Conservation (phyloP, 768 basidiomycete species). For the Amanita rubescens region DNA sequence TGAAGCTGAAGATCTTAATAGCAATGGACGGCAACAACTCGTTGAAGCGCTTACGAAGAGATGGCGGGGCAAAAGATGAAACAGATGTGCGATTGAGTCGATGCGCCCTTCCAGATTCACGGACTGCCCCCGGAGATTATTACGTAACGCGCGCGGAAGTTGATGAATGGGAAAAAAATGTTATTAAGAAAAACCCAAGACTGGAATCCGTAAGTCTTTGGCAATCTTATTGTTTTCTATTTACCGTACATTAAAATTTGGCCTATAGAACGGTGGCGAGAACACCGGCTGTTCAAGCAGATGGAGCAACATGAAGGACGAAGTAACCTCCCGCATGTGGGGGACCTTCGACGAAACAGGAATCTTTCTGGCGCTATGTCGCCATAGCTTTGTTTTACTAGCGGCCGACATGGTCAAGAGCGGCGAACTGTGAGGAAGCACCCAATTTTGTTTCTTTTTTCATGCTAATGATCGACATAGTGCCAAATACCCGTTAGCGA, state of each 20-base stretch:
- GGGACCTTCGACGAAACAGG: constrained; percentile 22
- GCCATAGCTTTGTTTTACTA: constrained; percentile 18
- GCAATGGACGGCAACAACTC: constrained; percentile 25
- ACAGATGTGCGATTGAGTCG: neutral
- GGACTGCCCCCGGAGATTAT: constrained; percentile 11
- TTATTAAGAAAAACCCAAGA: neutral
- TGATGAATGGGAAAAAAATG: constrained; percentile 14
- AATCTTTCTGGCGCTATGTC: constrained; percentile 19
- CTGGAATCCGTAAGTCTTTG: neutral
- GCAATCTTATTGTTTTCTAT: neutral
- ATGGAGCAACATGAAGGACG: constrained; percentile 17
- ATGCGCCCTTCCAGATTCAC: constrained; percentile 11
- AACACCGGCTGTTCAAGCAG: constrained; percentile 13
- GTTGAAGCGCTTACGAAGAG: constrained; percentile 8
- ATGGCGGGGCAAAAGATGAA: neutral
- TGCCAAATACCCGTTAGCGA: constrained; percentile 17
- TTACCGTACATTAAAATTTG: too few relatives aligned
- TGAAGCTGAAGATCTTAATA: constrained; percentile 14
- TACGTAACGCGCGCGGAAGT: constrained; percentile 15
- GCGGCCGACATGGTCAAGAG: constrained; percentile 16
- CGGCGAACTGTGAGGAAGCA: constrained; percentile 18
- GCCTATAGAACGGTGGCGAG: constrained; percentile 1
- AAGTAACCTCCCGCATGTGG: constrained; percentile 16
- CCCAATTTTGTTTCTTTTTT: constrained; percentile 2
- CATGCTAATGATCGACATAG: constrained; percentile 15